Conservation (phyloP, 495 filamentous ascomycete species). For the Penicillium lagena region DNA sequence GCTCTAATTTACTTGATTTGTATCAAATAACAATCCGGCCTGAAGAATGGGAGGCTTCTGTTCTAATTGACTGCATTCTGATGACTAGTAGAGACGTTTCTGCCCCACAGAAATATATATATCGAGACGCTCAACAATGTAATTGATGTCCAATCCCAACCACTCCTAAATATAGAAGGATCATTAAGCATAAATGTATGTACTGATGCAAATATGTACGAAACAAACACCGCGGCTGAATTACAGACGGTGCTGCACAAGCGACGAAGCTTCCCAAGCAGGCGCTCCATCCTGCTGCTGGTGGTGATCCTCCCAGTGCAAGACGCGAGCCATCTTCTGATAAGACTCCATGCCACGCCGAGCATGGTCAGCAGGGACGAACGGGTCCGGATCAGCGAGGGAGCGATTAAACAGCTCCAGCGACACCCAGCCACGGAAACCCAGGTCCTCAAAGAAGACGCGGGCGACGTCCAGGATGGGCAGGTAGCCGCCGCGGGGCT, state of each 20-base stretch:
- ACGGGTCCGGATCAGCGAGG: slow-evolving; percentile 47
- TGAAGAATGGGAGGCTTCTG: too few species aligned
- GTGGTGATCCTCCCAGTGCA: slow-evolving; percentile 17
- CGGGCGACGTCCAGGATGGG: slow-evolving; percentile 54
- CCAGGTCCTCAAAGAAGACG: slow-evolving; percentile 57
- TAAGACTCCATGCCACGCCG: slow-evolving; percentile 56
- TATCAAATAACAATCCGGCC: too few species aligned
- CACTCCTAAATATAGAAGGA: too few species aligned
- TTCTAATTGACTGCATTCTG: slow-evolving; percentile 12
- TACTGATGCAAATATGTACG: not conserved
- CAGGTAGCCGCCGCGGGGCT: slow-evolving; percentile 63
- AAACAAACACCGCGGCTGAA: not conserved
- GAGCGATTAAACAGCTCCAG: slow-evolving; percentile 71
- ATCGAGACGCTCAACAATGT: too few species aligned
- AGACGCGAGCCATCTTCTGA: slow-evolving; percentile 42
- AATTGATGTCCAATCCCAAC: too few species aligned
- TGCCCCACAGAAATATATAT: not conserved
- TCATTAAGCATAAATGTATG: not conserved
- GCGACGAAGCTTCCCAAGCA: slow-evolving; percentile 6
- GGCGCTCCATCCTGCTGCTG: slow-evolving; percentile 1
- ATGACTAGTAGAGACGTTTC: slow-evolving; percentile 38
- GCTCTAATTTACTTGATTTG: too few species aligned
- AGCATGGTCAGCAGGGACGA: slow-evolving; percentile 58
- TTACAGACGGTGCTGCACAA: slow-evolving; percentile 21
- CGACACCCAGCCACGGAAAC: slow-evolving; percentile 72